Percentiles rank a stretch among this genome's conserved stretches.
Conservation (phyloP, 1,284 basidiomycete species). For the Cryptococcus amylolentus region DNA sequence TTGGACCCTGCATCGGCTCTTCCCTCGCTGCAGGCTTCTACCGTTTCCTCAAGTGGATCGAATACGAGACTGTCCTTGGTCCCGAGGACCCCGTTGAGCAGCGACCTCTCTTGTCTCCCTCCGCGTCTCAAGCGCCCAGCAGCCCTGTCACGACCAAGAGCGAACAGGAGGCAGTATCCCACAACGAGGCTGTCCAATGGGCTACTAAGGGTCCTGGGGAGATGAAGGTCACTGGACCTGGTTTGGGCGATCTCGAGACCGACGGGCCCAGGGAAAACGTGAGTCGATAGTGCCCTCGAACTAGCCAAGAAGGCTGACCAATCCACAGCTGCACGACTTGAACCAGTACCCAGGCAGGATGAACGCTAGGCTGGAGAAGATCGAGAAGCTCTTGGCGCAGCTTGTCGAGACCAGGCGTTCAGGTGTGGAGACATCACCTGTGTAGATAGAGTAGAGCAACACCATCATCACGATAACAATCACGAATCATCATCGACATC, state of each 20-base stretch:
- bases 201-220: conserved; percentile 4
- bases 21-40: conserved; percentile 48
- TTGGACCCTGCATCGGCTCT: conserved; percentile 44
- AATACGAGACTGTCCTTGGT: conserved; percentile 46
- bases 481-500: neutral
- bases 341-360: conserved; percentile 16
- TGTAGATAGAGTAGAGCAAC: neutral
- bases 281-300: conserved; percentile 2
- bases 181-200: neutral
- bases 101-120: neutral
- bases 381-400: conserved; percentile 25
- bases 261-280: conserved; percentile 21
- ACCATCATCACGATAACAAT: neutral
- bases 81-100: conserved; percentile 22
- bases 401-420: conserved; percentile 8
- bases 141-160: neutral
- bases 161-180: conserved; percentile 4
- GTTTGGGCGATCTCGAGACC: conserved; percentile 26
- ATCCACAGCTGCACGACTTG: conserved; percentile 29
- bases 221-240: conserved; percentile 32
- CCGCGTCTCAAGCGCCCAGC: neutral
- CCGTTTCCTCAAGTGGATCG: conserved; percentile 45
- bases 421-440: neutral
- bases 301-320: neutral
- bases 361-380: conserved; percentile 25